A percentile compares a stretch with the other conserved stretches of the same genome.
phyloP scores from a whole-genome alignment of 208 protist species.

The Wallacemonas sp. region DNA sequence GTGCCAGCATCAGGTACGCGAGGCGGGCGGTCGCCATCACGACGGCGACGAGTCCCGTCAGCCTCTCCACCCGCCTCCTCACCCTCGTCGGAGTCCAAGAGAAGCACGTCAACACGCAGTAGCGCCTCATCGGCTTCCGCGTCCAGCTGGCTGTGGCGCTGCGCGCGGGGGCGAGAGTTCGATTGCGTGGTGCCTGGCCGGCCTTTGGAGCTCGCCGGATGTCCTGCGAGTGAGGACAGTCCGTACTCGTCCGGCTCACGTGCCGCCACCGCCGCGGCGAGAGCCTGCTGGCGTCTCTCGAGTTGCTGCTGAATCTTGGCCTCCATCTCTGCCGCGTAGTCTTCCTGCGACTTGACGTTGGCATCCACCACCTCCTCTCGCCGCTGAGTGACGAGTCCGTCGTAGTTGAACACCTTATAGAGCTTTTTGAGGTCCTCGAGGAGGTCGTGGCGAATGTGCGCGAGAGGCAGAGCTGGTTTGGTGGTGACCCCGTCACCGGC shows the following conservation, averaged over 20 bases:
- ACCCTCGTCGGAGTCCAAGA: no score
- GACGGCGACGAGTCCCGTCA: no score
- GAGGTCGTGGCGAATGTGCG: slow-evolving; percentile 46
- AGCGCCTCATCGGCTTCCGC: neutral
- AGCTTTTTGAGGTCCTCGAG: slow-evolving; percentile 57
- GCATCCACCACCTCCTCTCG: slow-evolving; percentile 19
- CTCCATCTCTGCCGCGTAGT: slow-evolving; percentile 63
- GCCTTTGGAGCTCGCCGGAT: neutral
- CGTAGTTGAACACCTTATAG: slow-evolving; percentile 70
- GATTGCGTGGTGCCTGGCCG: slow-evolving; percentile 1
- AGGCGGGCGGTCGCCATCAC: no score
- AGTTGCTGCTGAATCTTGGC: slow-evolving; percentile 18
- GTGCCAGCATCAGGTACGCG: no score
- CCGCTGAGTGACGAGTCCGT: slow-evolving; percentile 53
- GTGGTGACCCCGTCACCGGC: neutral
- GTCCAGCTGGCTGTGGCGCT: no score
- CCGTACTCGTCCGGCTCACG: neutral
- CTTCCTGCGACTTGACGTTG: slow-evolving; percentile 34
- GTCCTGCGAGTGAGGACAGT: neutral
- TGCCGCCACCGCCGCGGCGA: neutral
- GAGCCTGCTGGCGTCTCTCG: slow-evolving; percentile 9
- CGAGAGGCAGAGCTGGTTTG: neutral
- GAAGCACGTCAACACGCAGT: neutral
- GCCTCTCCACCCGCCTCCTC: no score
- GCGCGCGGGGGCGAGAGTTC: neutral